Base-by-base conservation (phyloP, 257 asterid genomes). In the Ajuga chamaepitys region DNA sequence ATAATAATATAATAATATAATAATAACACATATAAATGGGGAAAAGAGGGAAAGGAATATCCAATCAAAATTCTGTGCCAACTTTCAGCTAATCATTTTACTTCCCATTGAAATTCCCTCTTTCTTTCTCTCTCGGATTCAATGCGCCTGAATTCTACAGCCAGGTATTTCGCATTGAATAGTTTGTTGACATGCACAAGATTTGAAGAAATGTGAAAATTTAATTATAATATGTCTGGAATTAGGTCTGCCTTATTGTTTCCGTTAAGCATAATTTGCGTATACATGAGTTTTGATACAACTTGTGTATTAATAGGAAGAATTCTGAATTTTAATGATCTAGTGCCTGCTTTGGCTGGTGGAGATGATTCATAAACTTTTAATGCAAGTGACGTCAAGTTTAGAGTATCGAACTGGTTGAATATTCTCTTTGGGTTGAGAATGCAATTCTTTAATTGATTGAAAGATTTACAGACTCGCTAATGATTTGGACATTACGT, bases 11-110 rank as follows among this genome's bases (percentile, higher is more conserved):
- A n/a, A n/a, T n/a, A n/a, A n/a, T n/a, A n/a, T n/a, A n/a, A n/a
- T n/a, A n/a, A n/a, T n/a, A n/a, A n/a, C n/a, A n/a, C n/a, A 30
- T 1, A 30, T 4, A 1, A 4, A 30, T 26, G 26, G 13, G 8
- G 24, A 18, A 38, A 11, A 21, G 64, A 48, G 44, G 3, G 35
- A 50, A 21, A 22, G 20, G 38, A 71, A 59, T 20, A 34, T 66
- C 79, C 77, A 73, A 13, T 47, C 66, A 65, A 55, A 54, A 17
- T 45, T 61, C 65, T 35, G n/a, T n/a, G 76, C 77, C 72, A 60
- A 32, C 66, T 46, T 70, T 28, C 66, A 56, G 26, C 68, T 48
- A 58, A 61, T 74, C 66, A 64, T 8, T 57, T 64, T 58, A 14
- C 17, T 51, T 58, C 60, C 42, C 56, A 30, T 38, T 46, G 56